Conservation (phyloP, 2,329 filamentous ascomycete species). For the Exophiala spinifera region DNA sequence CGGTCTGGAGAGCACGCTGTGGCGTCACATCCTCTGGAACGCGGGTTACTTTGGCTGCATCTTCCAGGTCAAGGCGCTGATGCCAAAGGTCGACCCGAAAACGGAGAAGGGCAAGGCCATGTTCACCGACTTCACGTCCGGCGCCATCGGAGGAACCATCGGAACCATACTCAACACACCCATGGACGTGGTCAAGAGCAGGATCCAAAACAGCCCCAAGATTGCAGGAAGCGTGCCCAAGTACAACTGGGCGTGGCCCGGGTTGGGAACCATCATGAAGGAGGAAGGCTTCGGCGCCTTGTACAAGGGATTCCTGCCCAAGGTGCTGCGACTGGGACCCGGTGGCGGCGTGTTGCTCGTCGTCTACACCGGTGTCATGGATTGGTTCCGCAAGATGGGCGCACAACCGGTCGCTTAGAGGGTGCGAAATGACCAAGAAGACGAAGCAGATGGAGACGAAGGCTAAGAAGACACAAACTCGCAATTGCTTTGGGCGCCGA, state of each 20-base stretch:
- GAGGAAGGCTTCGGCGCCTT: conserved; percentile 90
- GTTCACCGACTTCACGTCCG: conserved; percentile 81
- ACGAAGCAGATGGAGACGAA: neutral
- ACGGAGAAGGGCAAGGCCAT: conserved; percentile 75
- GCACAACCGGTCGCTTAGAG: conserved; percentile 27
- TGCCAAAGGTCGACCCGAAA: conserved; percentile 68
- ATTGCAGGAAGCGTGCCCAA: conserved; percentile 78
- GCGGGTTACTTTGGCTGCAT: conserved; percentile 97
- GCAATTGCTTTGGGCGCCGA: no score
- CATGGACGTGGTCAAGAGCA: conserved; percentile 95
- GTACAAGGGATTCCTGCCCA: conserved; percentile 97
- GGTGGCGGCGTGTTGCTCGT: conserved; percentile 60
- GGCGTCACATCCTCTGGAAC: conserved; percentile 94
- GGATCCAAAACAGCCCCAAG: conserved; percentile 91
- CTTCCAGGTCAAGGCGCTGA: conserved; percentile 84
- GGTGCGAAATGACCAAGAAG: no score
- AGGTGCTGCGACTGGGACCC: conserved; percentile 76
- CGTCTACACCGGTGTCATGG: conserved; percentile 54
- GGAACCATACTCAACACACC: conserved; percentile 94
- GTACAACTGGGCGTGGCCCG: conserved; percentile 98
- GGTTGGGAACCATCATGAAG: conserved; percentile 78
- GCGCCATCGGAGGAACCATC: conserved; percentile 80
- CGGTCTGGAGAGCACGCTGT: conserved; percentile 92
- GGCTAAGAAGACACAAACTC: no score
- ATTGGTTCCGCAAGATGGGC: conserved; percentile 79